phyloP scores from a whole-genome alignment of 1,139 yeast genomes.

The Kodamaea anthophila region DNA sequence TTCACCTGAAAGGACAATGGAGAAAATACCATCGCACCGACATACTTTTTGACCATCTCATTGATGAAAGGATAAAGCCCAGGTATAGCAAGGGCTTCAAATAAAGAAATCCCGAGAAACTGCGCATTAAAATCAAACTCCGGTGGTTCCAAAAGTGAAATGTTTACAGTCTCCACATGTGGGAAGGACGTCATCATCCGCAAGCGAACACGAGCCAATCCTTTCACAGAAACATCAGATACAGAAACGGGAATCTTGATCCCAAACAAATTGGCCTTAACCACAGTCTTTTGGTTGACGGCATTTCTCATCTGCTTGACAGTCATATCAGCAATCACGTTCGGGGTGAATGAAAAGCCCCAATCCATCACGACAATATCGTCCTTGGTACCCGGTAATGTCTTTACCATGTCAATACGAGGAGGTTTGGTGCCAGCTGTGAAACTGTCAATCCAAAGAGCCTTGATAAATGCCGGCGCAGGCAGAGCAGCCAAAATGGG shows the following conservation, averaged over 20 bases:
- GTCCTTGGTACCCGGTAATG: conserved; percentile 78
- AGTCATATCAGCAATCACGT: conserved; percentile 74
- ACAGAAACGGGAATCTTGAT: conserved; percentile 58
- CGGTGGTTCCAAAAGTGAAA: conserved; percentile 81
- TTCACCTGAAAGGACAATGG: conserved; percentile 92
- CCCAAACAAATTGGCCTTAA: conserved; percentile 65
- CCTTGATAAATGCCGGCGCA: conserved; percentile 78
- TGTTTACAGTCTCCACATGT: conserved; percentile 83
- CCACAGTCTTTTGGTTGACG: conserved; percentile 73
- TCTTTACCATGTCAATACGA: conserved; percentile 81
- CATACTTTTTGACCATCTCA: conserved; percentile 77
- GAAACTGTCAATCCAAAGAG: conserved; percentile 79
- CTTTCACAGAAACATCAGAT: conserved; percentile 57
- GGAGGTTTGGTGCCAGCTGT: conserved; percentile 96
- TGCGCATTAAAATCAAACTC: conserved; percentile 75
- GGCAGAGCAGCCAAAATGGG: conserved; percentile 70
- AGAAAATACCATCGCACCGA: conserved; percentile 79
- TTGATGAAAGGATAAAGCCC: conserved; percentile 78
- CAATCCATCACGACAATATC: conserved; percentile 97
- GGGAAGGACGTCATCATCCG: conserved; percentile 90
- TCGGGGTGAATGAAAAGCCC: conserved; percentile 88
- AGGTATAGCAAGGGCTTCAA: conserved; percentile 83
- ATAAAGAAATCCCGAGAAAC: conserved; percentile 69
- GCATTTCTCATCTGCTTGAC: conserved; percentile 75
- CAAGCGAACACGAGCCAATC: conserved; percentile 69